These are phyloP conservation scores for Avena sativa DNA, from an alignment of 176 grass and related monocot genomes.

Conservation along the genomic window DNA sequence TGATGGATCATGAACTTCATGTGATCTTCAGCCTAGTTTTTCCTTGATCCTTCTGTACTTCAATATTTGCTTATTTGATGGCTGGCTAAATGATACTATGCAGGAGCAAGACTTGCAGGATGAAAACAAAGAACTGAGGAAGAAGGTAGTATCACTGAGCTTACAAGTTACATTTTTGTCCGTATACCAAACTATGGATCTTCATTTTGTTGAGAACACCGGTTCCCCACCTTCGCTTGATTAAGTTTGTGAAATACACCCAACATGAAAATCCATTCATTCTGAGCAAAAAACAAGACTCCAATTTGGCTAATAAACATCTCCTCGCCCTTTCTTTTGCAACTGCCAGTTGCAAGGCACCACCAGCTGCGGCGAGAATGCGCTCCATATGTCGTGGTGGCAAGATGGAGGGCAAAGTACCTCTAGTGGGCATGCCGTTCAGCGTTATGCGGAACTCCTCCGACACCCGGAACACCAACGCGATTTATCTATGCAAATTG, in stretches of 20 bases:
- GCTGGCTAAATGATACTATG: background rate
- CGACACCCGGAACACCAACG: slow-evolving; percentile 8
- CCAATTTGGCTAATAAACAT: background rate
- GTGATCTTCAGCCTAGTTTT: slow-evolving; percentile 8
- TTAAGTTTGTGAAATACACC: background rate
- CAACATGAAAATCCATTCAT: background rate
- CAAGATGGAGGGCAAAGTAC: slow-evolving; percentile 54
- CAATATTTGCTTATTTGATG: background rate
- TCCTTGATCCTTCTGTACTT: background rate
- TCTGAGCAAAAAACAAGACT: background rate
- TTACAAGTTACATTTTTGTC: background rate
- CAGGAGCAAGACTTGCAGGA: slow-evolving; percentile 79
- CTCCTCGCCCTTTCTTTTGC: slow-evolving; percentile 8
- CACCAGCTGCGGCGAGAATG: slow-evolving; percentile 36
- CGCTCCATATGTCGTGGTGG: slow-evolving; percentile 49
- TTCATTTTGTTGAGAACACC: background rate
- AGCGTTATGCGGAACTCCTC: slow-evolving; percentile 45
- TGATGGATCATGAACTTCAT: background rate
- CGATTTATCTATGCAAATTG: slow-evolving; percentile 45
- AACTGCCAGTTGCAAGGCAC: slow-evolving; percentile 51
- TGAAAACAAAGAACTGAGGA: slow-evolving; percentile 72
- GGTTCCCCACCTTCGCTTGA: background rate
- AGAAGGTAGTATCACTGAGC: slow-evolving; percentile 55
- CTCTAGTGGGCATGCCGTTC: slow-evolving; percentile 30
- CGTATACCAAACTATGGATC: background rate